phyloP scores from a whole-genome alignment of 1,139 yeast genomes.

The Geotrichum klebahnii region DNA sequence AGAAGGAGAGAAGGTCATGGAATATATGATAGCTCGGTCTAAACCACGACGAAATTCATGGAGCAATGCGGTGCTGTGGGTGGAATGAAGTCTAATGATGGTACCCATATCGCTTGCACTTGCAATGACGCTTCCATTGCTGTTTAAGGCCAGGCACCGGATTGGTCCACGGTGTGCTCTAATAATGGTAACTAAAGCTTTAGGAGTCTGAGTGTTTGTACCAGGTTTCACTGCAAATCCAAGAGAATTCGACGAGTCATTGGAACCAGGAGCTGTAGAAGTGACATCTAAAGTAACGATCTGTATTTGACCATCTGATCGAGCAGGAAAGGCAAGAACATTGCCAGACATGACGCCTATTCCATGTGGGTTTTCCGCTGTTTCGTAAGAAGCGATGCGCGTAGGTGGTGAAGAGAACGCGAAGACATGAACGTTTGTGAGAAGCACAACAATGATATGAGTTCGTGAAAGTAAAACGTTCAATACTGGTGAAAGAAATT shows the following conservation, averaged over 20 bases:
- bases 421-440: conserved; percentile 65
- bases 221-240: conserved; percentile 2
- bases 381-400: conserved; percentile 64
- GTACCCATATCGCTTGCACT: conserved; percentile 89
- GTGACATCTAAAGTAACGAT: conserved; percentile 55
- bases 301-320: conserved; percentile 67
- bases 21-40: conserved; percentile 74
- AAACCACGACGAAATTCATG: conserved; percentile 85
- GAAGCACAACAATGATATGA: conserved; percentile 66
- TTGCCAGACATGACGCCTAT: conserved; percentile 55
- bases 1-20: conserved; percentile 78
- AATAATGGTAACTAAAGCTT: conserved; percentile 63
- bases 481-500: conserved; percentile 68
- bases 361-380: conserved; percentile 64
- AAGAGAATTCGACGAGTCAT: conserved; percentile 1
- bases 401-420: conserved; percentile 79
- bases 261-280: conserved; percentile 3
- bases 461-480: conserved; percentile 72
- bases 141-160: conserved; percentile 62
- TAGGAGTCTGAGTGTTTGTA: conserved; percentile 28
- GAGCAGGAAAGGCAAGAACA: conserved; percentile 67
- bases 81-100: conserved; percentile 71
- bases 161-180: conserved; percentile 78
- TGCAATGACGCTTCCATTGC: conserved; percentile 75
- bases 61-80: conserved; percentile 64